Evolutionary conservation across 257 asterid species (phyloP), one percentile per base, ranked within the genome.

Genomic region (Sherardia arvensis): DNA sequence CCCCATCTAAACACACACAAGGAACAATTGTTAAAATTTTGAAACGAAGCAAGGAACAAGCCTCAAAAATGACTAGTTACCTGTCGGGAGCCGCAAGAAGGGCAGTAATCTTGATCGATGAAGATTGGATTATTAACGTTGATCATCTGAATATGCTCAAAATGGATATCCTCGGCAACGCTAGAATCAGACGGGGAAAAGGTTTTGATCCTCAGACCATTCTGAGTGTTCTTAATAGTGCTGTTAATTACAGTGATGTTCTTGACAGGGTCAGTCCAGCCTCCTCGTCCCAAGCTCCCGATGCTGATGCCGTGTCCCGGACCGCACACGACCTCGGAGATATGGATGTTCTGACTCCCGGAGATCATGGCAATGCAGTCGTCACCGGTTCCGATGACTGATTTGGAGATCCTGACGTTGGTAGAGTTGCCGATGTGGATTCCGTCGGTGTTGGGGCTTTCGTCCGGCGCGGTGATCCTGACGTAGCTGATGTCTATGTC

Each of bases 301-400:
- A 85, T 65, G 69, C 96, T 85, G 68, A 85, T 83, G 22, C 96
- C 92, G 27, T 88, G 96, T 1, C 95, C 92, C 3, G 96, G 96
- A 1, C 96, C 94, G 57, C 94, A 88, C 0, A 51, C 0, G 38
- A 88, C 84, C 0, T 48, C 65, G 15, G 71, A 20, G n/a, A 86
- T 77, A 8, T 77, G 73, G 18, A 86, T 71, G 76, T 74, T 51
- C 22, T 65, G 54, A 65, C 84, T 79, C 2, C 95, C 96, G 0
- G 84, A 64, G 57, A 86, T 80, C 90, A 88, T 81, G 36, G 90
- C 30, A 18, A 88, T 32, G 67, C 96, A 88, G 59, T 84, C 95
- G 64, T 88, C 96, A 0, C 95, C 88, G 0, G 96, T 88, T 64
- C 80, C 66, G 58, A 85, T 88, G 7, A 62, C 23, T 0, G 82